phyloP scores from a whole-genome alignment of 805 yeast species.

The Grigorovia jiainica region DNA sequence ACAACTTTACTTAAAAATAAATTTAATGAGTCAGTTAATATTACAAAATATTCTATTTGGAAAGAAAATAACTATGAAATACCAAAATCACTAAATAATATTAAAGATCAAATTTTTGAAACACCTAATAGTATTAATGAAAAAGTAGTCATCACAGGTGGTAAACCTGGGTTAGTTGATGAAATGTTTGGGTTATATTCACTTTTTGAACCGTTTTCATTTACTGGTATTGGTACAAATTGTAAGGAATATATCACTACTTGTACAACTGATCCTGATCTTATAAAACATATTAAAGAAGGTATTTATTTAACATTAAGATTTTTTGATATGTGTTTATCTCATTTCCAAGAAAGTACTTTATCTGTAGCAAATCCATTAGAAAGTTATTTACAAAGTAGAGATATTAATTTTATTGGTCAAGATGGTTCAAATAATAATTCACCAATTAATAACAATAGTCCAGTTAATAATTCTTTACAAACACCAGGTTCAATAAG shows the following conservation, averaged over 20 bases:
- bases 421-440: slow-evolving; percentile 12
- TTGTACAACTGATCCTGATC: slow-evolving; percentile 1
- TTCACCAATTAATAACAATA: neutral
- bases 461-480: neutral
- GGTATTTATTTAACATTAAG: slow-evolving; percentile 22
- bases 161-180: slow-evolving; percentile 20
- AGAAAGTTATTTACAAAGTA: slow-evolving; percentile 14
- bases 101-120: neutral
- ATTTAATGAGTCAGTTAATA: slow-evolving; percentile 15
- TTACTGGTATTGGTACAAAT: slow-evolving; percentile 23
- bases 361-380: slow-evolving; percentile 20
- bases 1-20: slow-evolving; percentile 22
- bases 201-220: slow-evolving; percentile 20
- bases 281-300: slow-evolving; percentile 37
- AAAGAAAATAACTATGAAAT: neutral
- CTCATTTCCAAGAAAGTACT: slow-evolving; percentile 14
- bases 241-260: slow-evolving; percentile 10
- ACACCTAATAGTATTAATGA: neutral
- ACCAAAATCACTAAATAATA: neutral
- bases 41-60: slow-evolving; percentile 17
- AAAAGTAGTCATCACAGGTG: neutral
- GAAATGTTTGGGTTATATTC: slow-evolving; percentile 25
- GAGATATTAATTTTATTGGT: slow-evolving; percentile 18
- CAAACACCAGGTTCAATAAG: neutral
- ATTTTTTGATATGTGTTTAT: slow-evolving; percentile 22